Evolutionary conservation across 257 asterid genomes (phyloP).

Genomic region (Linderniella brevidens): DNA sequence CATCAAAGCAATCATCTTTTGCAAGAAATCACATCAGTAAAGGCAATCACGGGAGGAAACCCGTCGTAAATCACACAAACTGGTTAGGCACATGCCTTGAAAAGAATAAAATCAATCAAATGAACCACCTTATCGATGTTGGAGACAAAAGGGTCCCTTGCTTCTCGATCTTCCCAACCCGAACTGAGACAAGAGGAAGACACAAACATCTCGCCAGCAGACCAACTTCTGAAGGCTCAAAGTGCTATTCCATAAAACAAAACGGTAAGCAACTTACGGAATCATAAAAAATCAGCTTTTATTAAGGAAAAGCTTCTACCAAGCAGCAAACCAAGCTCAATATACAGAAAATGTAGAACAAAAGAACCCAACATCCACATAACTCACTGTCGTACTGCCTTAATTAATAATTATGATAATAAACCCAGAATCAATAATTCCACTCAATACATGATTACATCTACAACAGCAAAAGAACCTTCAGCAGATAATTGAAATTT

Average conservation of each 20-base stretch:
- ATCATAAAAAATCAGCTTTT: neutral
- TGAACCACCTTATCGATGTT: conserved; percentile 53
- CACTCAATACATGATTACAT: too few relatives aligned
- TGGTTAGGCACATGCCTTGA: too few relatives aligned
- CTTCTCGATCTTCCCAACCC: conserved; percentile 74
- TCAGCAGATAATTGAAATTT: too few relatives aligned
- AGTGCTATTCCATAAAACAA: conserved; percentile 32
- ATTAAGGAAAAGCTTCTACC: neutral
- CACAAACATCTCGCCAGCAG: conserved; percentile 82
- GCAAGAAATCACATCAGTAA: too few relatives aligned
- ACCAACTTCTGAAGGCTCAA: conserved; percentile 87
- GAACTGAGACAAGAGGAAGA: conserved; percentile 76
- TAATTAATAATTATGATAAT: too few relatives aligned
- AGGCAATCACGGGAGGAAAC: neutral
- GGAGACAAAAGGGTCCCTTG: conserved; percentile 61
- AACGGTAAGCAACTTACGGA: conserved; percentile 2
- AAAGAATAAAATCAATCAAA: too few relatives aligned
- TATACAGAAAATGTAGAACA: too few relatives aligned
- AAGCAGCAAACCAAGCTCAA: neutral
- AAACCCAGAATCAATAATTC: too few relatives aligned
- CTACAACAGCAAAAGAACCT: too few relatives aligned
- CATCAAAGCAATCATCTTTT: too few relatives aligned
- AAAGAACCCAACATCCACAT: too few relatives aligned
- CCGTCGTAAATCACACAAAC: neutral
- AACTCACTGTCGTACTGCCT: too few relatives aligned